These are phyloP conservation scores for Alternaria gaisen DNA, from an alignment of 2,329 filamentous ascomycete genomes.

Conservation along the genomic window DNA sequence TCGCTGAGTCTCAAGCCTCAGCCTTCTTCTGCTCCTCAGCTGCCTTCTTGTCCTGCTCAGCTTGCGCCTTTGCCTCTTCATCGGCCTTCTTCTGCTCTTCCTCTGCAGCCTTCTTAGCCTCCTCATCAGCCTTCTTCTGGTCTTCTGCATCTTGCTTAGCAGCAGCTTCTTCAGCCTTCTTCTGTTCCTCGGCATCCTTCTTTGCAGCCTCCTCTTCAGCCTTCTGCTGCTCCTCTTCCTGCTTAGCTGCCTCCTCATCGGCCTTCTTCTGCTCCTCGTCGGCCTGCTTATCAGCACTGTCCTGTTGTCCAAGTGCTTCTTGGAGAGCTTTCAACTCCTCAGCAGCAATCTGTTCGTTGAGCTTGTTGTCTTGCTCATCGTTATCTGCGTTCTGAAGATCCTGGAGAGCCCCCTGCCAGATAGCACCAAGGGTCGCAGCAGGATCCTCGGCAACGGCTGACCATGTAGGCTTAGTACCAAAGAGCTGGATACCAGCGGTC, in stretches of 20 bases:
- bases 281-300: constrained; percentile 2
- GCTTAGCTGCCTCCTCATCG: constrained; percentile 9
- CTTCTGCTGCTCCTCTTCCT: constrained; percentile 5
- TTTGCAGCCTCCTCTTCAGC: background rate
- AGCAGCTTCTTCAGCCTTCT: constrained; percentile 1
- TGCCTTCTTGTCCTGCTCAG: constrained; percentile 3
- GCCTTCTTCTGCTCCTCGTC: constrained; percentile 16
- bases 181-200: constrained; percentile 2
- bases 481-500: constrained; percentile 39
- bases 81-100: constrained; percentile 5
- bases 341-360: constrained; percentile 32
- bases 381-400: constrained; percentile 37
- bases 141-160: constrained; percentile 7
- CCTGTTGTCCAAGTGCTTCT: background rate
- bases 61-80: constrained; percentile 1
- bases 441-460: constrained; percentile 36
- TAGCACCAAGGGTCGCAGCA: constrained; percentile 36
- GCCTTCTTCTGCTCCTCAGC: background rate
- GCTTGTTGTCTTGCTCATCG: constrained; percentile 32
- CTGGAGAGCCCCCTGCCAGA: constrained; percentile 39
- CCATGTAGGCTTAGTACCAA: constrained; percentile 42
- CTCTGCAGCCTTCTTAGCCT: background rate
- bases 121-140: constrained; percentile 1
- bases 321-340: constrained; percentile 32
- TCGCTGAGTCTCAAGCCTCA: background rate